Evolutionary conservation across 176 grass and related monocot genomes (phyloP).

Genomic region (Ananas comosus): DNA sequence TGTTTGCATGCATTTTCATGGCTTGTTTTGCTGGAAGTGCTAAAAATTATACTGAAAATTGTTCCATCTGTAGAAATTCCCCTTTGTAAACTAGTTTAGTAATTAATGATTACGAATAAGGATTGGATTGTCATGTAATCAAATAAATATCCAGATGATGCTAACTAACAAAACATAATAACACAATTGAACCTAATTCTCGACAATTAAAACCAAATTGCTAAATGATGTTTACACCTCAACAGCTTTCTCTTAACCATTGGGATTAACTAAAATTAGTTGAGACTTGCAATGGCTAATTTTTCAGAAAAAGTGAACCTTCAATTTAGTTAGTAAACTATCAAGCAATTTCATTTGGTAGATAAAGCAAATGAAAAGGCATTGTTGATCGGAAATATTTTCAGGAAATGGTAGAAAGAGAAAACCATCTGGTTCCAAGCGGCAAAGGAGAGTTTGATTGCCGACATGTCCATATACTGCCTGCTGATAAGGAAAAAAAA

Average conservation of each 20-base stretch:
- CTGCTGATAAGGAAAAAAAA: background rate
- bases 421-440: background rate
- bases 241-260: background rate
- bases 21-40: too few species aligned
- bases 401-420: background rate
- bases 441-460: background rate
- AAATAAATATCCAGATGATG: background rate
- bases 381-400: background rate
- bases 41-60: too few species aligned
- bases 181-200: background rate
- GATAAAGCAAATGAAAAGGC: conserved; percentile 1
- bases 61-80: too few species aligned
- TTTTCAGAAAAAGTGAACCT: background rate
- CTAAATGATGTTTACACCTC: background rate
- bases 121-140: background rate
- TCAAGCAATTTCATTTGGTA: background rate
- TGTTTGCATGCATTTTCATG: too few species aligned
- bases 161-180: background rate
- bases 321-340: background rate
- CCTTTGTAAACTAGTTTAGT: too few species aligned
- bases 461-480: background rate
- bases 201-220: background rate
- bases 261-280: background rate
- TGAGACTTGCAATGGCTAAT: background rate
- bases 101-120: too few species aligned